Conservation (phyloP, 2,329 filamentous ascomycete genomes). For the Penicillium sp. region DNA sequence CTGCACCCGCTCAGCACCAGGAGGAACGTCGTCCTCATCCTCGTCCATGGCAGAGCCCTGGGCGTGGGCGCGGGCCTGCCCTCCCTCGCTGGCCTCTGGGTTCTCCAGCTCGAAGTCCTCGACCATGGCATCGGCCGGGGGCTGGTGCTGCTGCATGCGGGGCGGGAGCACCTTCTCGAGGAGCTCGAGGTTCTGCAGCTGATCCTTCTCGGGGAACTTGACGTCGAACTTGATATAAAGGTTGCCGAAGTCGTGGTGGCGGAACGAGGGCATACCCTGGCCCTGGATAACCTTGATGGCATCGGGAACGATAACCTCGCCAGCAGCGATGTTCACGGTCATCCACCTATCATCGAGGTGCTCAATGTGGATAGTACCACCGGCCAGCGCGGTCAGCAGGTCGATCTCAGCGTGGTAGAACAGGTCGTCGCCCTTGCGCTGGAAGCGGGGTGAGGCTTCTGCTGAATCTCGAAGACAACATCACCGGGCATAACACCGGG, state of each 20-base stretch:
- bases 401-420: conserved; percentile 95
- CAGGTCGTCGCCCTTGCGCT: conserved; percentile 91
- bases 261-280: conserved; percentile 94
- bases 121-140: conserved; percentile 80
- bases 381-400: conserved; percentile 86
- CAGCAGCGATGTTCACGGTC: conserved; percentile 83
- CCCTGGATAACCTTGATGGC: conserved; percentile 89
- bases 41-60: conserved; percentile 61
- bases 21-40: conserved; percentile 57
- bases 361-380: conserved; percentile 86
- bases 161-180: conserved; percentile 82
- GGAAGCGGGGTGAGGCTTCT: conserved; percentile 97
- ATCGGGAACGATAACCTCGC: conserved; percentile 87
- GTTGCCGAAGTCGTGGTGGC: conserved; percentile 93
- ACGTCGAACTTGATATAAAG: conserved; percentile 96
- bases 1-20: conserved; percentile 48
- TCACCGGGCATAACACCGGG: conserved; percentile 91
- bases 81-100: conserved; percentile 63
- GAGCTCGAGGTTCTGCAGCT: conserved; percentile 65
- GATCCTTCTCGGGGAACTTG: conserved; percentile 81
- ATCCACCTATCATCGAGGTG: conserved; percentile 97
- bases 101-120: conserved; percentile 86
- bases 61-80: conserved; percentile 62
- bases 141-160: conserved; percentile 58
- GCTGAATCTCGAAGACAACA: conserved; percentile 97